Percentiles rank a stretch among this genome's conserved stretches.
phyloP scores from a whole-genome alignment of 768 basidiomycete genomes.

The Lentinula detonsa region DNA sequence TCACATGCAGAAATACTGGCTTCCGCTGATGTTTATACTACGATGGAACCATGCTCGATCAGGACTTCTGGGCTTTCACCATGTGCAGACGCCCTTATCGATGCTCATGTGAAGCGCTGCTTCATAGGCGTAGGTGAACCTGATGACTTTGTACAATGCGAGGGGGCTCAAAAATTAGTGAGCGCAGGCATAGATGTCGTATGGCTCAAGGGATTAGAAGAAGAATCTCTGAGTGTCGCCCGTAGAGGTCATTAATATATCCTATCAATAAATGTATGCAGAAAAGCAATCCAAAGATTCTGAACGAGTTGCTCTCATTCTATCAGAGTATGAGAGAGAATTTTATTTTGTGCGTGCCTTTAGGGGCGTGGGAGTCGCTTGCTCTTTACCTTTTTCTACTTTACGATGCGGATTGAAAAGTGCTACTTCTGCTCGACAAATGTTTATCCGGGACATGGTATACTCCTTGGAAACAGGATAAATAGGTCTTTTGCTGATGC shows the following conservation, averaged over 20 bases:
- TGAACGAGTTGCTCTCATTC: too few relatives aligned
- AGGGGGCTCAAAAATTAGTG: constrained; percentile 70
- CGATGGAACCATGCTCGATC: constrained; percentile 93
- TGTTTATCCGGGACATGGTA: constrained; percentile 95
- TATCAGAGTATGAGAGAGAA: too few relatives aligned
- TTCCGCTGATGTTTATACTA: constrained; percentile 81
- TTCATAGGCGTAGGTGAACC: constrained; percentile 90
- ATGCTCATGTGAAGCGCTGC: constrained; percentile 64
- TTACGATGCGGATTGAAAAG: constrained; percentile 87
- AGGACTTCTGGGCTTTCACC: constrained; percentile 82
- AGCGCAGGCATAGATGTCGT: constrained; percentile 69
- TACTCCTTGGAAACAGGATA: constrained; percentile 7
- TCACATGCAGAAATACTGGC: constrained; percentile 44
- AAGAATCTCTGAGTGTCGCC: constrained; percentile 77
- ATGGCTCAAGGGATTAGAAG: constrained; percentile 71
- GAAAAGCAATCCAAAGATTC: not conserved
- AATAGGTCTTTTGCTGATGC: not conserved
- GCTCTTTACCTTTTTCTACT: not conserved
- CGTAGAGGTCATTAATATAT: constrained; percentile 42
- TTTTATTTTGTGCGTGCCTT: not conserved
- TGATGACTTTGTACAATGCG: constrained; percentile 89
- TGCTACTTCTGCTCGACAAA: constrained; percentile 98
- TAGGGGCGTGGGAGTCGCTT: not conserved
- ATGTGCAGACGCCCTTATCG: constrained; percentile 80
- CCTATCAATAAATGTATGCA: too few relatives aligned